Evolutionary conservation across 192 early-diverging fungal genomes (phyloP).

Genomic region (Coemansia sp.): DNA sequence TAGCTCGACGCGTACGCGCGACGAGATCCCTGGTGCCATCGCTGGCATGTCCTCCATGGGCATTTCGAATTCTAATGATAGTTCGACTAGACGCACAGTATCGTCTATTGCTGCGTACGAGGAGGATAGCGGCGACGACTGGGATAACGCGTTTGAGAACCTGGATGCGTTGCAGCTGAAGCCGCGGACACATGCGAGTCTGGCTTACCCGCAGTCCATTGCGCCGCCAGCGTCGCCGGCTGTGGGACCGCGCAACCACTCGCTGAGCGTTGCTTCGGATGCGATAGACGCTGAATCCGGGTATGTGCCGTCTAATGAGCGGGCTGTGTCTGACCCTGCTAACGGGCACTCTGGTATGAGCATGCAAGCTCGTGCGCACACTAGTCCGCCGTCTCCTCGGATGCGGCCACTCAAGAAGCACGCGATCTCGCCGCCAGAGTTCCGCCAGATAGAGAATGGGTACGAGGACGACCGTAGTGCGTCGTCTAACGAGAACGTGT

Average conservation of each 20-base stretch:
- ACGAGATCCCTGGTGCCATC: constrained; percentile 50
- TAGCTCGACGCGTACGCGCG: constrained; percentile 39
- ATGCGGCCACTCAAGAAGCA: constrained; percentile 24
- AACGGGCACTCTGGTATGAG: constrained; percentile 14
- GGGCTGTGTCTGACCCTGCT: constrained; percentile 35
- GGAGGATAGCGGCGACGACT: constrained; percentile 56
- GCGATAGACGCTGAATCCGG: constrained; percentile 12
- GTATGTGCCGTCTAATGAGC: constrained; percentile 29
- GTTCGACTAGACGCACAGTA: constrained; percentile 46
- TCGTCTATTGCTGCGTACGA: constrained; percentile 56
- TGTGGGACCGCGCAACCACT: constrained; percentile 37
- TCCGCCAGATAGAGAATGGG: constrained; percentile 14
- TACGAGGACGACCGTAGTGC: constrained; percentile 25
- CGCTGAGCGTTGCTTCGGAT: constrained; percentile 37
- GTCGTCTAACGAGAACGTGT: constrained; percentile 30
- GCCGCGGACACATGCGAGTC: constrained; percentile 16
- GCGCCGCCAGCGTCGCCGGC: constrained; percentile 39
- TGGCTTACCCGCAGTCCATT: constrained; percentile 48
- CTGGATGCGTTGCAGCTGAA: constrained; percentile 48
- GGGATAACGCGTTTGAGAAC: constrained; percentile 57
- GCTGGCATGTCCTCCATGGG: constrained; percentile 54
- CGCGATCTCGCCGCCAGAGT: constrained; percentile 10
- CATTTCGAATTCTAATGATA: constrained; percentile 46
- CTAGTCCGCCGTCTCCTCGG: constrained; percentile 49
- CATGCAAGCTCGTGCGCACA: constrained; percentile 27